phyloP scores from a whole-genome alignment of 2,329 filamentous ascomycete genomes.

The Fusarium mangiferae region DNA sequence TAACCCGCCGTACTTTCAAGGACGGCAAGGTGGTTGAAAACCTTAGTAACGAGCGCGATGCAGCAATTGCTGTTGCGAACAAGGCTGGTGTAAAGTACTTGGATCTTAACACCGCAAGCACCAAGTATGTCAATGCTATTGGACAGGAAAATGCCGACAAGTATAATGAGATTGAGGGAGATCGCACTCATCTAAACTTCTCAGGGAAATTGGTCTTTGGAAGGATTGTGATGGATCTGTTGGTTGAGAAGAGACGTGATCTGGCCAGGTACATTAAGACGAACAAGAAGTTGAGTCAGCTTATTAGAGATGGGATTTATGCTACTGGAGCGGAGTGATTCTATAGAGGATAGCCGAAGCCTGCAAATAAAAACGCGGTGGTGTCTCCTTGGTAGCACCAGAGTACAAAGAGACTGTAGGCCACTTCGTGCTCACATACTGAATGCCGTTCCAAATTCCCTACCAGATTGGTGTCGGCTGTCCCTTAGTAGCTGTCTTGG shows the following conservation, averaged over 20 bases:
- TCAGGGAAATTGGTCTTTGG: conserved; percentile 12
- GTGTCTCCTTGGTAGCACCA: accelerated
- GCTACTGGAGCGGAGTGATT: background rate
- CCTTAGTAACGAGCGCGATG: conserved; percentile 2
- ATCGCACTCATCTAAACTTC: conserved; percentile 9
- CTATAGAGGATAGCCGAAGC: background rate
- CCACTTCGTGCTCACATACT: background rate
- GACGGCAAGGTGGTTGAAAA: conserved; percentile 11
- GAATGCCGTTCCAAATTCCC: accelerated
- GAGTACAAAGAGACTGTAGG: background rate
- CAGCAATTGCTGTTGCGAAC: background rate
- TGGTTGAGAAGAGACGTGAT: conserved; percentile 11
- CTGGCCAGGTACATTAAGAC: background rate
- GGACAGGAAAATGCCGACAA: conserved; percentile 10
- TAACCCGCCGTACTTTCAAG: conserved; percentile 14
- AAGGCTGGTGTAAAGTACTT: background rate
- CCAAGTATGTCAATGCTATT: conserved; percentile 16
- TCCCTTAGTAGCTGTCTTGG: background rate
- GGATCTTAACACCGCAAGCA: conserved; percentile 6
- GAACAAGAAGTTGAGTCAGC: conserved; percentile 1
- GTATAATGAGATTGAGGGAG: conserved; percentile 18
- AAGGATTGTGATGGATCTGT: conserved; percentile 11
- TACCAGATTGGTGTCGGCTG: background rate
- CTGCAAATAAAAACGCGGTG: accelerated
- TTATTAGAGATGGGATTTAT: conserved; percentile 2